Conservation (phyloP, 2,329 filamentous ascomycete species). For the Pestalotiopsis sp. region DNA sequence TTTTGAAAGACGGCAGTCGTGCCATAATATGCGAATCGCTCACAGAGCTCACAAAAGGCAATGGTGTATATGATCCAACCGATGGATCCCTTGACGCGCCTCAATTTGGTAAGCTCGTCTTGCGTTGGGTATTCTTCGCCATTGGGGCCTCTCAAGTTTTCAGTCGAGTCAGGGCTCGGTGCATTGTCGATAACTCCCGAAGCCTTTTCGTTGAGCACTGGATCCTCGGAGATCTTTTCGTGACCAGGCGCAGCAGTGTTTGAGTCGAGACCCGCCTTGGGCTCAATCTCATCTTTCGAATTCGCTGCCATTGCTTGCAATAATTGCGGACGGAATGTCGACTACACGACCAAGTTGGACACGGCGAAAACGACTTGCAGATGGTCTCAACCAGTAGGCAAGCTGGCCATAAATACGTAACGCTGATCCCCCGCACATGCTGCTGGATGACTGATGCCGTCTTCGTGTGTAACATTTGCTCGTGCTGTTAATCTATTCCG, state of each 20-base stretch:
- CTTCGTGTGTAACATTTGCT: background rate
- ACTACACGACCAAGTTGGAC: background rate
- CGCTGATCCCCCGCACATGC: background rate
- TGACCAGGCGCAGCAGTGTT: background rate
- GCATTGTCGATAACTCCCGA: background rate
- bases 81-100: conserved; percentile 55
- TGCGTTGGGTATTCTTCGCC: conserved; percentile 50
- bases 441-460: background rate
- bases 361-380: background rate
- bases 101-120: conserved; percentile 54
- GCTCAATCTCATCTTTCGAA: background rate
- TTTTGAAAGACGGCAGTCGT: conserved; percentile 50
- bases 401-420: background rate
- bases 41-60: conserved; percentile 65
- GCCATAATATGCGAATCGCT: conserved; percentile 68
- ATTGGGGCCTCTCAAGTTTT: conserved; percentile 23
- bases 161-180: background rate
- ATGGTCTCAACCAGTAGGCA: background rate
- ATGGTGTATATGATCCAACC: conserved; percentile 60
- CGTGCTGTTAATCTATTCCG: background rate
- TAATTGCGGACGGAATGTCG: background rate
- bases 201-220: background rate
- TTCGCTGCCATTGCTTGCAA: background rate
- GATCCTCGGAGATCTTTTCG: background rate
- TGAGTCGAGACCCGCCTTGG: background rate